Conservation (phyloP, 2,329 filamentous ascomycete genomes). For the Magnaporthiopsis poae region DNA sequence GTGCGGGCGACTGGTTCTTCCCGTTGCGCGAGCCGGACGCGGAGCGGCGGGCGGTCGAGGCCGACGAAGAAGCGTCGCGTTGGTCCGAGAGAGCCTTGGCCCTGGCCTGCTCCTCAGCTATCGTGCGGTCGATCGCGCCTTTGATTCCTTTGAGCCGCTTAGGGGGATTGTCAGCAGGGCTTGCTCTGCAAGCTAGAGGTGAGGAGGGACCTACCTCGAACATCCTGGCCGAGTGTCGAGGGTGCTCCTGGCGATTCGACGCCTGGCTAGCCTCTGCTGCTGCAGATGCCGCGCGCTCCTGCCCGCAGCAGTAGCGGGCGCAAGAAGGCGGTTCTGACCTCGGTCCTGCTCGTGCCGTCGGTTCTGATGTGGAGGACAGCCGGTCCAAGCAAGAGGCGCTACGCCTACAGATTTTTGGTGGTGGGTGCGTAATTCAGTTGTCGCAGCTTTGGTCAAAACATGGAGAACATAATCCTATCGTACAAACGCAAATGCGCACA, state of each 20-base stretch:
- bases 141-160: slow-evolving; percentile 55
- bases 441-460: not conserved
- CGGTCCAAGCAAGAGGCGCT: not conserved
- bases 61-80: slow-evolving; percentile 27
- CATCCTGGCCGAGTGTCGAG: slow-evolving; percentile 1
- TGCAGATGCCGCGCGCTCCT: not conserved
- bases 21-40: slow-evolving; percentile 31
- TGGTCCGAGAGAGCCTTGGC: slow-evolving; percentile 46
- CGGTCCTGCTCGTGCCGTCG: not conserved
- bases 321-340: not conserved
- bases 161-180: not conserved
- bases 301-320: too few relatives aligned
- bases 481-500: too few relatives aligned
- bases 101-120: slow-evolving; percentile 83
- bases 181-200: too few relatives aligned
- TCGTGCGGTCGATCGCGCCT: slow-evolving; percentile 74
- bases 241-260: not conserved
- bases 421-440: not conserved
- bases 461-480: not conserved
- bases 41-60: slow-evolving; percentile 34
- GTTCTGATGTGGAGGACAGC: not conserved
- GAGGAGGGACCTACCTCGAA: slow-evolving; percentile 1
- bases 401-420: too few relatives aligned
- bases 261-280: not conserved
- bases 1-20: slow-evolving; percentile 24